Evolutionary conservation across 1,284 basidiomycete species (phyloP).

Genomic region (Dichomitus squalens): DNA sequence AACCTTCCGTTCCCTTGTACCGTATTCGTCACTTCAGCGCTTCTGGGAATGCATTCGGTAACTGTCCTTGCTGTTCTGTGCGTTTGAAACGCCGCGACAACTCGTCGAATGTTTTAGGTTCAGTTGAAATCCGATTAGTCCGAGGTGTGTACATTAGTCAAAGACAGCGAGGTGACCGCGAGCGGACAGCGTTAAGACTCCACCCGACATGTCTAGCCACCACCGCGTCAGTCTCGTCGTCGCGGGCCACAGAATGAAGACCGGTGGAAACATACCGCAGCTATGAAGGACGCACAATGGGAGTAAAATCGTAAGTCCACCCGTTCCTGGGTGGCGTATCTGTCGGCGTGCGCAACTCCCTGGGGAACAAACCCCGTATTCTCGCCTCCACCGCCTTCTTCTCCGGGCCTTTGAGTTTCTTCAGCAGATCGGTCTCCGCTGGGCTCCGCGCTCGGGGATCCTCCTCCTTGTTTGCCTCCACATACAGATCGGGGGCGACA

Average conservation of each 20-base stretch:
- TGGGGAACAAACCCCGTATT: constrained; percentile 82
- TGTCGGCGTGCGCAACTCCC: constrained; percentile 76
- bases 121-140: constrained; percentile 7
- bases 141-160: constrained; percentile 3
- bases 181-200: not conserved
- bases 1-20: constrained; percentile 2
- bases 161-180: constrained; percentile 8
- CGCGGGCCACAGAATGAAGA: not conserved
- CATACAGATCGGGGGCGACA: constrained; percentile 68
- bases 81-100: constrained; percentile 3
- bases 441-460: constrained; percentile 67
- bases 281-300: constrained; percentile 46
- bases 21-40: not conserved
- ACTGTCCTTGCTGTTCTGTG: not conserved
- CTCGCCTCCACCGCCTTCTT: constrained; percentile 75
- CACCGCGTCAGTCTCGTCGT: constrained; percentile 1
- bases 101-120: not conserved
- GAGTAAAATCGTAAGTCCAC: constrained; percentile 81
- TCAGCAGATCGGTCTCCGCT: constrained; percentile 59
- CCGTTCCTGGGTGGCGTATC: constrained; percentile 77
- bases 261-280: constrained; percentile 10
- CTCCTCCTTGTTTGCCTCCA: constrained; percentile 75
- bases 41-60: not conserved
- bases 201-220: not conserved
- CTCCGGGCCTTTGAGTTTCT: constrained; percentile 67